phyloP scores from a whole-genome alignment of 225 moss, liverwort and hornwort species.

The Sphagnum tenellum region DNA sequence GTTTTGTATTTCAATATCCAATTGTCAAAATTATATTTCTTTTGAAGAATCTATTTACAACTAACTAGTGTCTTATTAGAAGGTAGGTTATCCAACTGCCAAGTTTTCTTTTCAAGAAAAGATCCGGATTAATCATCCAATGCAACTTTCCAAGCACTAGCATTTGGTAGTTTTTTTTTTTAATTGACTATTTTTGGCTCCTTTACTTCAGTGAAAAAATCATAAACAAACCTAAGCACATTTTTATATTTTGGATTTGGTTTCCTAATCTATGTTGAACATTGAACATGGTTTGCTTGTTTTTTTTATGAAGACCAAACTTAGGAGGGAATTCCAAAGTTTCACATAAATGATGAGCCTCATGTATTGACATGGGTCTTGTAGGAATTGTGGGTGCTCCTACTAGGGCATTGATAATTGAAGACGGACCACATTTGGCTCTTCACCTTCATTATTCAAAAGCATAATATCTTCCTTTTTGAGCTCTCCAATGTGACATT shows the following conservation, averaged over 20 bases:
- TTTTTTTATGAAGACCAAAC: too few species aligned
- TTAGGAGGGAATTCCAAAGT: too few species aligned
- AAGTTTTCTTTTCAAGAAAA: constrained; percentile 2
- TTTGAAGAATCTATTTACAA: constrained; percentile 1
- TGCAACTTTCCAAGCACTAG: background rate
- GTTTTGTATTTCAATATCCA: background rate
- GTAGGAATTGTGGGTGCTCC: too few species aligned
- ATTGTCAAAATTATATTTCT: background rate
- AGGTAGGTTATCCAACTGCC: background rate
- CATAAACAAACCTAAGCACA: background rate
- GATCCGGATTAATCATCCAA: background rate
- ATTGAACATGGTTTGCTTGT: background rate
- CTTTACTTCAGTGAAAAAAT: background rate
- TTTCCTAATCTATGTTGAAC: background rate
- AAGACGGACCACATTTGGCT: background rate
- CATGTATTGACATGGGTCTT: too few species aligned
- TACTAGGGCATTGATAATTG: background rate
- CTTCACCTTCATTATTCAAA: background rate
- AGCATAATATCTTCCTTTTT: background rate
- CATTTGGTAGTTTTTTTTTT: background rate
- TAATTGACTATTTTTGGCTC: background rate
- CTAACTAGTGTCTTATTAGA: background rate
- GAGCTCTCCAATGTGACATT: background rate
- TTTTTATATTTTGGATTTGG: background rate
- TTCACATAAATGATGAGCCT: too few species aligned